Conservation (phyloP, 1,284 basidiomycete genomes). For the Pseudozyma hubeiensis region DNA sequence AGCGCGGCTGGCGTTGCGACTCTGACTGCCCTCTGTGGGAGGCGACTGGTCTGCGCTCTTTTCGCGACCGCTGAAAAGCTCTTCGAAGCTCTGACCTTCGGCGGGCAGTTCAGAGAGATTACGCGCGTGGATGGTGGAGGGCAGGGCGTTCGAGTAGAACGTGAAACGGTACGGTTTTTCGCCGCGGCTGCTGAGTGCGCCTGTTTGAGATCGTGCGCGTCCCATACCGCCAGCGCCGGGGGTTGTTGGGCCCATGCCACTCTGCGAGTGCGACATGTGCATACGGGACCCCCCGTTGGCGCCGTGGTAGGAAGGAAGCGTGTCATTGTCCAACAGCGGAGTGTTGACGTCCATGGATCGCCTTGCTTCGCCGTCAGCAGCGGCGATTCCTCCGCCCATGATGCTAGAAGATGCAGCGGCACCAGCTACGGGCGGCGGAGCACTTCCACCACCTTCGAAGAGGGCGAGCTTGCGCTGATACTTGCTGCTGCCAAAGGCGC, state of each 20-base stretch:
- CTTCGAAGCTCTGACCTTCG: slow-evolving; percentile 91
- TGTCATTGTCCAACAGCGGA: slow-evolving; percentile 67
- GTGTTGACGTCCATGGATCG: slow-evolving; percentile 62
- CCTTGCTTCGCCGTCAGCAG: slow-evolving; percentile 14
- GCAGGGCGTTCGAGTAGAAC: slow-evolving; percentile 94
- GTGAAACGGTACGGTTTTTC: slow-evolving; percentile 92
- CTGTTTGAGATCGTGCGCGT: slow-evolving; percentile 36
- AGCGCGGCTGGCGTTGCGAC: slow-evolving; percentile 46
- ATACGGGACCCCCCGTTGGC: slow-evolving; percentile 39
- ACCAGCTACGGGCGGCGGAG: slow-evolving; percentile 54
- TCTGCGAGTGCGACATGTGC: slow-evolving; percentile 27
- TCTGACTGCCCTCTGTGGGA: slow-evolving; percentile 44
- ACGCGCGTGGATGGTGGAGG: slow-evolving; percentile 92
- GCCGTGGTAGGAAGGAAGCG: slow-evolving; percentile 67
- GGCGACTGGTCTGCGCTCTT: slow-evolving; percentile 29
- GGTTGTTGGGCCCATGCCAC: slow-evolving; percentile 13
- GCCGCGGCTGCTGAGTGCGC: slow-evolving; percentile 44
- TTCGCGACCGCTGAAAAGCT: slow-evolving; percentile 80
- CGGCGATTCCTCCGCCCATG: slow-evolving; percentile 70
- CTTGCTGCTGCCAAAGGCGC: slow-evolving; percentile 56
- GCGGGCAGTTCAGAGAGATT: slow-evolving; percentile 92
- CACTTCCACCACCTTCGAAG: slow-evolving; percentile 78
- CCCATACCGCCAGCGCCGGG: slow-evolving; percentile 13
- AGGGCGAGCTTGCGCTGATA: slow-evolving; percentile 86
- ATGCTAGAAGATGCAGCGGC: slow-evolving; percentile 62